Evolutionary conservation across 108 stramenopile genomes (phyloP).

Genomic region (Skeletonema menzelii): DNA sequence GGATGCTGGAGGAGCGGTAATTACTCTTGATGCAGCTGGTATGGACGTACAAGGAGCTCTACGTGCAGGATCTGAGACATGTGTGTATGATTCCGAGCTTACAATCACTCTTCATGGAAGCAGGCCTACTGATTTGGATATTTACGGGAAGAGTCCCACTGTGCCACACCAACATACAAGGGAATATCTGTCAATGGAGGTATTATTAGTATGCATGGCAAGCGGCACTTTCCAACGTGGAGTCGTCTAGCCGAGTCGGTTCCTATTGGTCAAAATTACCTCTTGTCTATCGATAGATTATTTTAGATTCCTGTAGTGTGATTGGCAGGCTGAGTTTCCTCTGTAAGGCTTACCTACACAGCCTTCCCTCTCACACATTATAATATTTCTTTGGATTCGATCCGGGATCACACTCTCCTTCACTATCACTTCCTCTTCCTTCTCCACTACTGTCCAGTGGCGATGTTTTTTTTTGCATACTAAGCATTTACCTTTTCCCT

Average conservation of each 20-base stretch:
- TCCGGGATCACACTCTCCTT: too few relatives aligned
- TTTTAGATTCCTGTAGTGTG: too few relatives aligned
- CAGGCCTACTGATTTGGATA: slow-evolving; percentile 14
- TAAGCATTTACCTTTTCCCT: too few relatives aligned
- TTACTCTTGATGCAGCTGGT: slow-evolving; percentile 20
- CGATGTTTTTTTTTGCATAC: too few relatives aligned
- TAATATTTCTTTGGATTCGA: too few relatives aligned
- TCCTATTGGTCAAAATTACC: slow-evolving; percentile 6
- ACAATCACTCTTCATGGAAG: slow-evolving; percentile 44
- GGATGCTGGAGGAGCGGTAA: slow-evolving; percentile 5
- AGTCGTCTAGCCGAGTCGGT: slow-evolving; percentile 44
- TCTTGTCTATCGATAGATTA: too few relatives aligned
- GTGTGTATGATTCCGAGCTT: slow-evolving; percentile 24
- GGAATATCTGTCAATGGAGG: slow-evolving; percentile 45
- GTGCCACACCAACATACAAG: slow-evolving; percentile 23
- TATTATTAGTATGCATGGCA: slow-evolving; percentile 38
- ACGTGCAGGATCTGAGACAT: slow-evolving; percentile 31
- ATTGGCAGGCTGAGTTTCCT: too few relatives aligned
- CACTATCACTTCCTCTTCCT: too few relatives aligned
- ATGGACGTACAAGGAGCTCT: slow-evolving; percentile 39
- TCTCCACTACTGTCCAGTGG: too few relatives aligned
- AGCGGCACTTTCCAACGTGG: slow-evolving; percentile 43
- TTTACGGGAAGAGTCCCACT: slow-evolving; percentile 6
- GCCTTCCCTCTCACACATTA: too few relatives aligned
- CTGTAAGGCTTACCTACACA: too few relatives aligned